phyloP scores from a whole-genome alignment of 345 rosid genomes.

The Syzygium jambos region DNA sequence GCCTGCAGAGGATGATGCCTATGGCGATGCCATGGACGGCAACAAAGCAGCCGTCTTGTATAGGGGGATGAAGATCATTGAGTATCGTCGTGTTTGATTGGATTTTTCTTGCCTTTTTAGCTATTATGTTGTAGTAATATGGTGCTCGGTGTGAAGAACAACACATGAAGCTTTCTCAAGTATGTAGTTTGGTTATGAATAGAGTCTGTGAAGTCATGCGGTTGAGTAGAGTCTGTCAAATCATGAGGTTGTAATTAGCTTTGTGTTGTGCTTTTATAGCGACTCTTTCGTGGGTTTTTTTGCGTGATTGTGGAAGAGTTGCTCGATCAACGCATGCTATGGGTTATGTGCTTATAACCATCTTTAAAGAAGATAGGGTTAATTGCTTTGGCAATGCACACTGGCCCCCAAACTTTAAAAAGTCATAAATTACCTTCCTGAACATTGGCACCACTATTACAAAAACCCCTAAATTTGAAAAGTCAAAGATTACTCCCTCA shows the following conservation, averaged over 20 bases:
- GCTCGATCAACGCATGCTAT: background rate
- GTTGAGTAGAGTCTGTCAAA: background rate
- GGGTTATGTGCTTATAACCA: background rate
- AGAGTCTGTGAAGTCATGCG: background rate
- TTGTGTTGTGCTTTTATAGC: background rate
- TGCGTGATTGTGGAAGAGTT: background rate
- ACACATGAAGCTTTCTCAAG: background rate
- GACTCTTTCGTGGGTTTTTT: background rate
- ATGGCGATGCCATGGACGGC: background rate
- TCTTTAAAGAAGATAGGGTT: background rate
- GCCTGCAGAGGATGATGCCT: background rate
- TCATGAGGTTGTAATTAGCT: background rate
- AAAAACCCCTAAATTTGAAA: background rate
- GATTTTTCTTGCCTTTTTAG: background rate
- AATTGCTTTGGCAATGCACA: background rate
- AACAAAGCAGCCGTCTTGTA: background rate
- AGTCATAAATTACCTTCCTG: background rate
- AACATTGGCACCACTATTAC: background rate
- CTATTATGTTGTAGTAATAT: background rate
- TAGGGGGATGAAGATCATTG: background rate
- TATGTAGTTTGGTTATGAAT: background rate
- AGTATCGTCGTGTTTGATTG: background rate
- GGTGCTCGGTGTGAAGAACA: background rate
- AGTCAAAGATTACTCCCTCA: background rate
- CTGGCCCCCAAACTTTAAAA: background rate